Conservation (phyloP, 2,329 filamentous ascomycete species). For the Sarocladium oryzae region DNA sequence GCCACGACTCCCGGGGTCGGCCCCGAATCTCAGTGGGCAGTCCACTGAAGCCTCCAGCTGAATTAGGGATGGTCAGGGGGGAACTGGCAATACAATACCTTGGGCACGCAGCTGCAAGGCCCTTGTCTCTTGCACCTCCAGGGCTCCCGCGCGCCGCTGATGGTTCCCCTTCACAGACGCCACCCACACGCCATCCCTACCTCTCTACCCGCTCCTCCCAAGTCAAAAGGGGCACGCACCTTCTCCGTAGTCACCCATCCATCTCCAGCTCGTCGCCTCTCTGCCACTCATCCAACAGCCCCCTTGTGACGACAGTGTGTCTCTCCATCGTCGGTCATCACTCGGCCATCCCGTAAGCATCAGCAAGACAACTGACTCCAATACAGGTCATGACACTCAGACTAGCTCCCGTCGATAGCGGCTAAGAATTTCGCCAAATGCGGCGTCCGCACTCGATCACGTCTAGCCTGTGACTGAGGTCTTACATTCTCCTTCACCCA, state of each 20-base stretch:
- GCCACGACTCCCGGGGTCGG: not conserved
- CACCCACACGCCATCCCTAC: not conserved
- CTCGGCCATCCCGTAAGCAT: not conserved
- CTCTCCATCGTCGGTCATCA: not conserved
- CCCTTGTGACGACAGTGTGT: constrained; percentile 5
- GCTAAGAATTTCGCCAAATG: not conserved
- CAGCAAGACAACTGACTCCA: constrained; percentile 1
- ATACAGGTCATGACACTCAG: not conserved
- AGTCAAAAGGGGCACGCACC: no score
- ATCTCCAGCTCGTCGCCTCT: constrained; percentile 6
- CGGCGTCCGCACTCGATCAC: not conserved
- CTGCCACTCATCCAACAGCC: not conserved
- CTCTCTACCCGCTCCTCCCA: not conserved
- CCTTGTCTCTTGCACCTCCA: no score
- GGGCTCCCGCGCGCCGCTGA: no score
- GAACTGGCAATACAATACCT: no score
- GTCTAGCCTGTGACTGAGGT: not conserved
- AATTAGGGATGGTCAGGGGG: not conserved
- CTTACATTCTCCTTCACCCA: not conserved
- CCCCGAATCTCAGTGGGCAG: constrained; percentile 2
- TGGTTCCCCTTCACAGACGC: no score
- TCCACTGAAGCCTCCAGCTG: not conserved
- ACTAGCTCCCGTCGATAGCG: not conserved
- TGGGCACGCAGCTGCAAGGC: no score
- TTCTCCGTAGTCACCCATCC: no score